Evolutionary conservation across 768 basidiomycete genomes (phyloP), one percentile per base, ranked within the genome.

Genomic region (Ramaria sp.): DNA sequence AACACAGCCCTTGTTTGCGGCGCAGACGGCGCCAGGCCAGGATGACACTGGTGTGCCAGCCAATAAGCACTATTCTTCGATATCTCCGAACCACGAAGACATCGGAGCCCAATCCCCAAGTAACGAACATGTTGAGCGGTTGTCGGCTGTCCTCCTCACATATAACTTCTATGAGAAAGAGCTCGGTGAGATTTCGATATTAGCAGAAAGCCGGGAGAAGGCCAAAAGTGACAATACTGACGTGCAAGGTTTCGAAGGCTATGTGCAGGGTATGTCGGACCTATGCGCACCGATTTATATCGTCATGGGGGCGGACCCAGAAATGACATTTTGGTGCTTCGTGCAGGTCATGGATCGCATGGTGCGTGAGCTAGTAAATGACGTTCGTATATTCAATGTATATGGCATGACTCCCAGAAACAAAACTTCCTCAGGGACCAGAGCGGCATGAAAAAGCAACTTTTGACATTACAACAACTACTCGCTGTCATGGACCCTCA

Each of bases 241-340:
- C 43, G 17, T 38, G 2, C 11, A 49, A 58, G 50, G 54, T n/a
- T 38, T 51, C 54, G 57, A 59, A 86, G 92, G 94, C 30, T 97
- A 98, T 68, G 96, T 98, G 4, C 96, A 98, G 70, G 96, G 96
- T 33, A 98, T 98, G 96, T 92, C 90, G 2, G 96, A 99, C 70
- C 79, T 99, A 13, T 89, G 90, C 63, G 86, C 91, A 3, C 96
- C 96, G 12, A 71, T 98, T 6, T 98, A 97, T 65, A 85, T 98
- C 24, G 89, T 93, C 15, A 84, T 90, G 79, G 84, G 79, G 53
- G 88, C 83, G 7, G 86, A 96, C 61, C 93, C 95, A 64, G 88
- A 86, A 53, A 70, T 91, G 71, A 91, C 90, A 1, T 98, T 97
- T 71, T 97, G 94, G 93, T 92, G 91, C 65, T 92, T 99, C 65